phyloP scores from a whole-genome alignment of 2,329 filamentous ascomycete genomes.

The Phyllosticta capitalensis region DNA sequence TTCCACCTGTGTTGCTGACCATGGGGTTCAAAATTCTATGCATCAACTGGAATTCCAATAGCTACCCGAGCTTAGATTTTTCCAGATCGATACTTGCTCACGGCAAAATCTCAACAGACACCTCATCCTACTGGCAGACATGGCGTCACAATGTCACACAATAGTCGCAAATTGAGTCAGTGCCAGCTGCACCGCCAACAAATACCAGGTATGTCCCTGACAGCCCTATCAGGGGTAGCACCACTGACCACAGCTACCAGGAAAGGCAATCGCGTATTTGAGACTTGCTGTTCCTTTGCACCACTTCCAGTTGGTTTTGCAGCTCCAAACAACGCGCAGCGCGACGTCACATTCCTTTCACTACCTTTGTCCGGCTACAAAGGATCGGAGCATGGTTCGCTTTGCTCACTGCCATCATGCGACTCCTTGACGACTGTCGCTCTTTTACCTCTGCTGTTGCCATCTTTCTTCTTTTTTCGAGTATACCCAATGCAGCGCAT shows the following conservation, averaged over 20 bases:
- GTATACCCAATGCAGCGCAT: neutral
- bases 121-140: neutral
- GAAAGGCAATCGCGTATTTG: neutral
- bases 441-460: neutral
- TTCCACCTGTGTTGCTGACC: neutral
- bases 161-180: neutral
- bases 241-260: neutral
- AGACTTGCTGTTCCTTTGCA: neutral
- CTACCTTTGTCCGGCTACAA: neutral
- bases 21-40: neutral
- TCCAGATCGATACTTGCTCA: neutral
- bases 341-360: neutral
- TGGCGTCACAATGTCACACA: neutral
- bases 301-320: neutral
- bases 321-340: neutral
- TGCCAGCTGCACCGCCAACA: neutral
- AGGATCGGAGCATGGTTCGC: neutral
- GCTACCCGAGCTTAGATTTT: neutral
- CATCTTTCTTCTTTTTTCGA: neutral
- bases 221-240: neutral
- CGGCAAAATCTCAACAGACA: neutral
- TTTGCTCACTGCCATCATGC: neutral
- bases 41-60: neutral
- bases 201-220: neutral
- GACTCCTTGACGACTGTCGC: neutral